phyloP scores from a whole-genome alignment of 768 basidiomycete genomes.

The Podaxis carcinomalis region DNA sequence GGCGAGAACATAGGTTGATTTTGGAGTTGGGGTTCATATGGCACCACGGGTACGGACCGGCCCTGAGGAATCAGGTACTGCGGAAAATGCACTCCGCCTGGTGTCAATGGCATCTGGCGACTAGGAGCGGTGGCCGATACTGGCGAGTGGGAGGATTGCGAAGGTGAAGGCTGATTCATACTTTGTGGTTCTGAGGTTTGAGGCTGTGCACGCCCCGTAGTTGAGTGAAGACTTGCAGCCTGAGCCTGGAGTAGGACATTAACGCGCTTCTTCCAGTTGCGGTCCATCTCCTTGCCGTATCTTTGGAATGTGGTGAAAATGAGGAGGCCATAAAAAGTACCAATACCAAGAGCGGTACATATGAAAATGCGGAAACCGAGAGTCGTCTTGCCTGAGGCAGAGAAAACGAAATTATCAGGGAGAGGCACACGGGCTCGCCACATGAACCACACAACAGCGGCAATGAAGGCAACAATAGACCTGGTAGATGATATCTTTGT shows the following conservation, averaged over 20 bases:
- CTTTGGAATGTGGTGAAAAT: constrained; percentile 40
- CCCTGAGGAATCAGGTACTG: too few relatives aligned
- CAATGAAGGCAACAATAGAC: constrained; percentile 56
- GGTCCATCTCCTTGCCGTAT: constrained; percentile 21
- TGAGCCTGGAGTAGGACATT: neutral
- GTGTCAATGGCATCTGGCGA: neutral
- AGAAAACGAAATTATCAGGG: neutral
- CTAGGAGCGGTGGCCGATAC: neutral
- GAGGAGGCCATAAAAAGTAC: constrained; percentile 38
- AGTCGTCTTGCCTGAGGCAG: neutral
- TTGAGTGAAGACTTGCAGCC: neutral
- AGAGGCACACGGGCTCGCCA: constrained; percentile 52
- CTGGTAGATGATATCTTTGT: constrained; percentile 18
- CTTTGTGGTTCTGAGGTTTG: neutral
- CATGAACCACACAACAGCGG: constrained; percentile 53
- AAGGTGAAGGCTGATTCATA: neutral
- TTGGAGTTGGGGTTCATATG: neutral
- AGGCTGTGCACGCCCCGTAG: neutral
- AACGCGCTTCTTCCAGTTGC: neutral
- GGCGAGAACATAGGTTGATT: neutral
- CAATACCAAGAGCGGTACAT: constrained; percentile 37
- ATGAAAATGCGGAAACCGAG: constrained; percentile 30
- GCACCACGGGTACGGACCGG: neutral
- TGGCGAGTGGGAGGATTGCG: neutral
- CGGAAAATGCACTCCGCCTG: too few relatives aligned